Evolutionary conservation across 345 rosid species (phyloP), one percentile per base, ranked within the genome.

Genomic region (Cochlearia excelsa): DNA sequence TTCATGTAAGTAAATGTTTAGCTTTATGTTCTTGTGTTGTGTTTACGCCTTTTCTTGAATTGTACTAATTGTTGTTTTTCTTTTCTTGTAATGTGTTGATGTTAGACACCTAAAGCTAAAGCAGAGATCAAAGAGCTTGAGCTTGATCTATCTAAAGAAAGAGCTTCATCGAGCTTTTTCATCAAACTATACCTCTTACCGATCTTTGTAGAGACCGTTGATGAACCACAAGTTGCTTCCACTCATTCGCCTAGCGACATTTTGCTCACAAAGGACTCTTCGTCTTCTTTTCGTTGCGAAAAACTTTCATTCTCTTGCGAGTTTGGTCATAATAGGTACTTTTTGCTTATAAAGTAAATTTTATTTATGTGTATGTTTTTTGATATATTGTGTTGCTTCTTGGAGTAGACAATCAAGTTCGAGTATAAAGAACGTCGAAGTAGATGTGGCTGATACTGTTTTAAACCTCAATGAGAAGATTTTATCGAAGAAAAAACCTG

Each of bases 261-360:
- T 37, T 59, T 40, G 40, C 73, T 76, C 26, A 47, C 52, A 40
- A 86, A 86, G 58, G 82, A 52, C 51, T 71, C 87, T 54, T 73
- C 26, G 4, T 43, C 60, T 2, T 46, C 50, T 57, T 16, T 61
- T 16, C 47, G 29, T 78, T 89, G 99, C 42, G 91, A 93, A 68
- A 87, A 85, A 42, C 35, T 93, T 67, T 82, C 84, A 30, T 79
- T 93, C 52, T 80, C 86, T 23, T 89, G 91, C 51, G 95, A 93
- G 79, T 87, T 93, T 68, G 89, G 83, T 59, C 91, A 82, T 77
- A 71, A 82, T 35, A 85, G 95, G 99, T 93, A 84, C 11, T 35
- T 58, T 58, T 58, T 53, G 58, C 9, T 58, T 56, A 10, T 33
- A 33, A 2, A 33, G 35, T 33, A 33, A 33, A 33, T 5, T 5